phyloP scores from a whole-genome alignment of 306 rosid genomes.

The Trifolium pratense region DNA sequence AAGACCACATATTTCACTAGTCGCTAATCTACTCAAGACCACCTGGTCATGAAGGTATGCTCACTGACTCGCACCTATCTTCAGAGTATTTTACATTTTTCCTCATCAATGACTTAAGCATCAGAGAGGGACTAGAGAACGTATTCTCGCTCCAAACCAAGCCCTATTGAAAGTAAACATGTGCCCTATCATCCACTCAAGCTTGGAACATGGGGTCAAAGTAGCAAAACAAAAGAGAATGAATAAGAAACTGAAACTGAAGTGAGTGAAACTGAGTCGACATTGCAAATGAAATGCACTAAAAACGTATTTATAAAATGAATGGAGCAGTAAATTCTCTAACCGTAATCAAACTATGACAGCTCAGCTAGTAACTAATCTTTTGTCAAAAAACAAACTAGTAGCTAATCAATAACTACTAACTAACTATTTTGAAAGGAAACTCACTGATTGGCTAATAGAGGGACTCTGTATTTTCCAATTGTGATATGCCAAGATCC shows the following conservation, averaged over 20 bases:
- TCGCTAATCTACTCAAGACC: neutral
- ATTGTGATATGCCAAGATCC: neutral
- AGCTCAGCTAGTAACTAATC: neutral
- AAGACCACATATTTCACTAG: neutral
- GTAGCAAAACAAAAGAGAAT: neutral
- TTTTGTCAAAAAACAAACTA: neutral
- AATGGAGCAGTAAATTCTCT: neutral
- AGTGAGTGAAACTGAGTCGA: neutral
- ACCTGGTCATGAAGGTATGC: neutral
- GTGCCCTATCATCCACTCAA: neutral
- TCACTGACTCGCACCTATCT: neutral
- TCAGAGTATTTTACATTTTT: conserved; percentile 6
- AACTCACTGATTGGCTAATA: neutral
- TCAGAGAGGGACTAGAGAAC: neutral
- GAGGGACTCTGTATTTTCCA: neutral
- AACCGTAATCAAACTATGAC: neutral
- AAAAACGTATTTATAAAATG: neutral
- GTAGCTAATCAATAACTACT: neutral
- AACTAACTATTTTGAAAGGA: neutral
- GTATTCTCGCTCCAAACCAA: neutral
- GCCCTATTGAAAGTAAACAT: neutral
- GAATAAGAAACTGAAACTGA: neutral
- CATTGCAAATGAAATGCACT: neutral
- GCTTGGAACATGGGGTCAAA: neutral
- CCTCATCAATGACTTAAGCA: neutral